These are phyloP conservation scores for Debaryomyces udenii DNA, from an alignment of 1,139 yeast genomes.

Conservation along the genomic window DNA sequence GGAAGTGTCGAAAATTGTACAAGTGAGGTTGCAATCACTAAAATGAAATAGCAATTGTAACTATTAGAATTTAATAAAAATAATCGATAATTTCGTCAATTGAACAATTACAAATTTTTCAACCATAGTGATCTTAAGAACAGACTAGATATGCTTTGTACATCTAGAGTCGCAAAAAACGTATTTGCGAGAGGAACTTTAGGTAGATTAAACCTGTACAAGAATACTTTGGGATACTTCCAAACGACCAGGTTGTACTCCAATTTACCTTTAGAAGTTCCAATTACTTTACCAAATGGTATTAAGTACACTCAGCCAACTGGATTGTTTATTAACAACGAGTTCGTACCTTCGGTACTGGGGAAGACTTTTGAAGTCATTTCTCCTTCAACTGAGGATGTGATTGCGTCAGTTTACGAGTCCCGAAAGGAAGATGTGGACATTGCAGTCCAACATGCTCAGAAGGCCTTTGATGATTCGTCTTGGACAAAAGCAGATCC, in stretches of 20 bases:
- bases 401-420: constrained; percentile 55
- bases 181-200: constrained; percentile 1
- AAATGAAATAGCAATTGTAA: constrained; percentile 1
- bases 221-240: constrained; percentile 2
- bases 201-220: constrained; percentile 1
- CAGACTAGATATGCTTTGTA: constrained; percentile 1
- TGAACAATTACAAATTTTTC: no score
- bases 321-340: constrained; percentile 77
- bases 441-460: constrained; percentile 60
- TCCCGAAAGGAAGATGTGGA: constrained; percentile 62
- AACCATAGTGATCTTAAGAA: no score
- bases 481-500: constrained; percentile 38
- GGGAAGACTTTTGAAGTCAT: constrained; percentile 56
- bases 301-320: constrained; percentile 47
- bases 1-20: no score
- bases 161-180: background rate
- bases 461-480: constrained; percentile 48
- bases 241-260: constrained; percentile 4
- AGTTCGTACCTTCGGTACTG: constrained; percentile 52
- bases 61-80: no score
- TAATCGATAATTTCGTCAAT: no score
- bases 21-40: constrained; percentile 6
- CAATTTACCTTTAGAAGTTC: constrained; percentile 34
- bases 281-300: constrained; percentile 49
- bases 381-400: constrained; percentile 61